Evolutionary conservation across 2,329 filamentous ascomycete genomes (phyloP), one percentile per base, ranked within the genome.

Genomic region (Coniochaeta sp.): DNA sequence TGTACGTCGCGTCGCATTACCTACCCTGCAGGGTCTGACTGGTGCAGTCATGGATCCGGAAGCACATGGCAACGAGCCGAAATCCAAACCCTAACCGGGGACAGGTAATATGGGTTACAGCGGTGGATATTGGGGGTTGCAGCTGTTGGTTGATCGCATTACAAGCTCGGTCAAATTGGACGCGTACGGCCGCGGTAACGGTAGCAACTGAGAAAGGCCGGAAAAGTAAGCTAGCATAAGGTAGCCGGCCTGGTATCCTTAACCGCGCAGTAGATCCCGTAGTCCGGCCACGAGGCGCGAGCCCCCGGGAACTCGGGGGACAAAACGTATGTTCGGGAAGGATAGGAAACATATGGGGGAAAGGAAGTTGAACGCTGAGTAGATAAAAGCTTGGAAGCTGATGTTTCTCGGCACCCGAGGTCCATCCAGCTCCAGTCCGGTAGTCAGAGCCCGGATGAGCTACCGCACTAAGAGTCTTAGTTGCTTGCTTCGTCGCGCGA

Each of bases 21-120:
- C n/a, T 52, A 52, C 47, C 14, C 26, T 52, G 47, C 47, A 52
- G 47, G 14, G 14, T 52, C 26, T 17, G 24, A 14, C 43, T 5
- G 16, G 24, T 6, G 12, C 19, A 12, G 24, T 9, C 6, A 24
- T 52, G 47, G 26, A 26, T 31, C 24, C 58, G 58, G 58, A 59
- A 59, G 47, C 58, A 36, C 47, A 40, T 55, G 58, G 47, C 31
- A 17, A n/a, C 28, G 31, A 55, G 28, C 57, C 57, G 57, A 50
- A 34, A 38, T 2, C 36, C 33, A 19, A 17, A 12, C 34, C 22
- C 36, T 17, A 44, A 43, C 34, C 33, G 36, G 43, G 57, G 40
- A 43, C 24, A 47, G 22, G 40, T 52, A 36, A 24, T 22, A 33
- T 36, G 34, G 24, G 24, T 36, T 58, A 43, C 43, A 47, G 26